Evolutionary conservation across 1,139 yeast genomes (phyloP).

Genomic region (Candida tunisiensis): DNA sequence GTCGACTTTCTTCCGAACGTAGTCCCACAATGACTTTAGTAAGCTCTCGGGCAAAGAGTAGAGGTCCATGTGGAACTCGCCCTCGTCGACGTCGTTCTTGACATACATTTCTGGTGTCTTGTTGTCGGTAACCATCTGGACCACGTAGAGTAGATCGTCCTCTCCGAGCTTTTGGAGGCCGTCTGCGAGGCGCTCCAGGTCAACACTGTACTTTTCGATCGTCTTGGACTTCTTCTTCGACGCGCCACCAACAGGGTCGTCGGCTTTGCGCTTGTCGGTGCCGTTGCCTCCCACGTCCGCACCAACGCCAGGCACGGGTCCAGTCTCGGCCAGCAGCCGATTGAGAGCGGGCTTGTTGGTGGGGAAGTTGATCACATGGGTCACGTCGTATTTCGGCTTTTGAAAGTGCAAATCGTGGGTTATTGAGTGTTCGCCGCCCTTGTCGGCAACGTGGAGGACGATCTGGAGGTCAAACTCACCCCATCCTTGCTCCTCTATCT

Average conservation of each 20-base stretch:
- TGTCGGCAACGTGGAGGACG: slow-evolving; percentile 61
- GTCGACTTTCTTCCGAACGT: slow-evolving; percentile 43
- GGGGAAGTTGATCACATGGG: slow-evolving; percentile 64
- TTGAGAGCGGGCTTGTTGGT: slow-evolving; percentile 59
- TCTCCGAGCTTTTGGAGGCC: slow-evolving; percentile 79
- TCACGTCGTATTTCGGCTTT: slow-evolving; percentile 59
- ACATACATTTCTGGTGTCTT: slow-evolving; percentile 92
- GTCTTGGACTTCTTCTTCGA: slow-evolving; percentile 40
- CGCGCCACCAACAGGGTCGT: slow-evolving; percentile 15
- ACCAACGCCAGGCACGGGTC: slow-evolving; percentile 44
- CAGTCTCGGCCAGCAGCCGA: slow-evolving; percentile 61
- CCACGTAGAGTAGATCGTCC: slow-evolving; percentile 86
- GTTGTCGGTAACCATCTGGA: slow-evolving; percentile 95
- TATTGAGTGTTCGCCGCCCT: slow-evolving; percentile 74
- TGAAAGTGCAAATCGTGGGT: slow-evolving; percentile 81
- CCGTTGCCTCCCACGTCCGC: slow-evolving; percentile 7
- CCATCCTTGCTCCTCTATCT: slow-evolving; percentile 92
- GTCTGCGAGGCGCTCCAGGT: slow-evolving; percentile 79
- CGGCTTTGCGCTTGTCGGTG: slow-evolving; percentile 25
- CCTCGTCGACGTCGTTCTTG: slow-evolving; percentile 90
- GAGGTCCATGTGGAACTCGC: slow-evolving; percentile 93
- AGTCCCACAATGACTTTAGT: slow-evolving; percentile 89
- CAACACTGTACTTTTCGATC: slow-evolving; percentile 41
- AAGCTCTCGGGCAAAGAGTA: slow-evolving; percentile 86
- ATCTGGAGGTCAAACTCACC: slow-evolving; percentile 92